phyloP scores from a whole-genome alignment of 164 flowering plant species.

The Vitis vinifera region ASM3070453v1 NC_081811.1:2825501-2826000 shows the following conservation, averaged over 20 bases:
- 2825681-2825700: background rate
- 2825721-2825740: background rate
- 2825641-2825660: background rate
- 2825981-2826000: conserved; percentile 86
- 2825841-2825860: background rate
- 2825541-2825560: too few species aligned
- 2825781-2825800: background rate
- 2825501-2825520: too few species aligned
- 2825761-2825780: background rate
- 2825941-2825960: conserved; percentile 88
- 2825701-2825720: background rate
- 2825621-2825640: background rate
- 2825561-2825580: background rate
- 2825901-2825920: too few species aligned
- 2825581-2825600: background rate
- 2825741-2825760: background rate
- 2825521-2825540: too few species aligned
- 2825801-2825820: background rate
- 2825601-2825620: too few species aligned
- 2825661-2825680: background rate
- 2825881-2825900: too few species aligned
- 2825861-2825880: too few species aligned
- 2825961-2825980: conserved; percentile 77
- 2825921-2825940: too few species aligned
- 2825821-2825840: background rate